A percentile compares a stretch with the other conserved stretches of the same genome.
phyloP scores from a whole-genome alignment of 129 eudicot species.

The Centaurea solstitialis region DNA sequence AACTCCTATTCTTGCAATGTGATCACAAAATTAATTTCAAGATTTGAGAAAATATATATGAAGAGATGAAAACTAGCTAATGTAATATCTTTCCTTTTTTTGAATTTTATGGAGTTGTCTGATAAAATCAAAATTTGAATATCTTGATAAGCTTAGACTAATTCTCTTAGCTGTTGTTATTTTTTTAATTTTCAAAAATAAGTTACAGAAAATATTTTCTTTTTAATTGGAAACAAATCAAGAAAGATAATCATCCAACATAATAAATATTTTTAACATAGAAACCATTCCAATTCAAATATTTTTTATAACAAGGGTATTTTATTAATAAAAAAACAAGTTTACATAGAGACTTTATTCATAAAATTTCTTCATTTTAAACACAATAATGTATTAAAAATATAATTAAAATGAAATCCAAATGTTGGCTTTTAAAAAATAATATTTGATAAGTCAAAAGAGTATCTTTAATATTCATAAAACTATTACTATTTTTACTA shows the following conservation, averaged over 20 bases:
- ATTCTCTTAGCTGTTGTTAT: neutral
- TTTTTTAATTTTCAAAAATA: neutral
- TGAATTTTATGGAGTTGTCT: neutral
- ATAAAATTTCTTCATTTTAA: neutral
- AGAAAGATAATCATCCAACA: neutral
- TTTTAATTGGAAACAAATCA: conserved; percentile 11
- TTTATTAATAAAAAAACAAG: no score
- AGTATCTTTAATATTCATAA: neutral
- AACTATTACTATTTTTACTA: neutral
- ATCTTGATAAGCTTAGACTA: neutral
- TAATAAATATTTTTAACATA: neutral
- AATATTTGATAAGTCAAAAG: neutral
- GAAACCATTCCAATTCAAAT: neutral
- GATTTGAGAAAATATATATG: neutral
- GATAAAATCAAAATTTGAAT: neutral
- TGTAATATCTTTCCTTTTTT: neutral
- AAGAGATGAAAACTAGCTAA: conserved; percentile 5
- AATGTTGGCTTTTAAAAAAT: neutral
- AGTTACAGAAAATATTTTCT: neutral
- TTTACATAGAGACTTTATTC: no score
- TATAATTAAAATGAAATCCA: neutral
- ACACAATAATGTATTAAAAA: neutral
- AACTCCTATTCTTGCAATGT: neutral
- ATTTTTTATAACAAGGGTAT: neutral
- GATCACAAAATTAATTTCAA: neutral